Percentiles rank a stretch among this genome's conserved stretches.
phyloP scores from a whole-genome alignment of 306 rosid genomes.

The Lotus japonicus region DNA sequence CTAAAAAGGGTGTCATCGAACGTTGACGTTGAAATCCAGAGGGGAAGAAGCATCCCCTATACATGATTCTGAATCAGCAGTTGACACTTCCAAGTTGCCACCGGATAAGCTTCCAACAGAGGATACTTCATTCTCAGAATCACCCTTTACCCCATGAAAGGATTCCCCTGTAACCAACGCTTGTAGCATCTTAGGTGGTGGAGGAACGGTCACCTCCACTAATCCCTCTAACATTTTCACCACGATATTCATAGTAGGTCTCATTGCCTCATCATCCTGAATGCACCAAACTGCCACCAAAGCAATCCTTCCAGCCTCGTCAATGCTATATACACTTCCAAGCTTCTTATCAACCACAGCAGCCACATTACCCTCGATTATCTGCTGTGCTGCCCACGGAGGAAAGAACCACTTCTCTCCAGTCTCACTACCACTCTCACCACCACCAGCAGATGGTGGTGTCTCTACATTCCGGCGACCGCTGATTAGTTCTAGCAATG shows the following conservation, averaged over 20 bases:
- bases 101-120: slow-evolving; percentile 34
- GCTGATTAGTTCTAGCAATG: slow-evolving; percentile 59
- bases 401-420: slow-evolving; percentile 83
- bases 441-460: slow-evolving; percentile 30
- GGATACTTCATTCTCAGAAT: slow-evolving; percentile 33
- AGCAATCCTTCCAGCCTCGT: slow-evolving; percentile 55
- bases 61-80: slow-evolving; percentile 47
- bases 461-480: slow-evolving; percentile 73
- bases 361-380: slow-evolving; percentile 47
- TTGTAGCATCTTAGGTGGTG: slow-evolving; percentile 66
- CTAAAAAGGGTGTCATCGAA: slow-evolving; percentile 17
- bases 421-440: slow-evolving; percentile 24
- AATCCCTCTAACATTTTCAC: slow-evolving; percentile 83
- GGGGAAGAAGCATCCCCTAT: slow-evolving; percentile 39
- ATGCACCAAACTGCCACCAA: slow-evolving; percentile 91
- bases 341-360: slow-evolving; percentile 60
- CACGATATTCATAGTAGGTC: slow-evolving; percentile 77
- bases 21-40: slow-evolving; percentile 33
- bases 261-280: slow-evolving; percentile 65
- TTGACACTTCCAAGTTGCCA: slow-evolving; percentile 35
- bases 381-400: slow-evolving; percentile 73
- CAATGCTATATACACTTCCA: slow-evolving; percentile 35
- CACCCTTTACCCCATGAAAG: slow-evolving; percentile 46
- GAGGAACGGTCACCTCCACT: slow-evolving; percentile 59
- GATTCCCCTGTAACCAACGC: slow-evolving; percentile 79